Conservation (phyloP, 2,329 filamentous ascomycete species). For the Aaosphaeria arxii region DNA sequence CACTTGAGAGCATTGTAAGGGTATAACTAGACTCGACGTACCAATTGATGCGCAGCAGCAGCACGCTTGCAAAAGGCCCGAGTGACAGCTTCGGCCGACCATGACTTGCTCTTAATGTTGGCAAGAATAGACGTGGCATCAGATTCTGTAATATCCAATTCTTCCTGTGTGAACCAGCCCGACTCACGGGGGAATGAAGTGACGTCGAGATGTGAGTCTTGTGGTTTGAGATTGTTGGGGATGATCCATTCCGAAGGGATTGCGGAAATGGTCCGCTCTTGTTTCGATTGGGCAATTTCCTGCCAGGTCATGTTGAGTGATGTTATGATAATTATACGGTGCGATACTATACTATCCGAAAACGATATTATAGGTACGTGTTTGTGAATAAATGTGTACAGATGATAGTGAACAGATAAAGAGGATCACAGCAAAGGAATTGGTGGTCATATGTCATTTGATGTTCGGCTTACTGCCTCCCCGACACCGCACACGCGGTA, state of each 20-base stretch:
- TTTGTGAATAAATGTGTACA: no score
- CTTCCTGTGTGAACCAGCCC: constrained; percentile 57
- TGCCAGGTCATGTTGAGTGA: no score
- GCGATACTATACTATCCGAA: no score
- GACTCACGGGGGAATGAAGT: constrained; percentile 54
- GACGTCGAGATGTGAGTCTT: constrained; percentile 54
- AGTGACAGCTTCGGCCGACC: constrained; percentile 53
- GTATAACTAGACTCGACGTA: constrained; percentile 18
- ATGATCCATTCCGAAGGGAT: constrained; percentile 60
- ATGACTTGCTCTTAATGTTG: constrained; percentile 41
- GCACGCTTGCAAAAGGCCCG: constrained; percentile 55
- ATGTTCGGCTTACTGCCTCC: no score
- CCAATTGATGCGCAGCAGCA: constrained; percentile 54
- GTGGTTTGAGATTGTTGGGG: constrained; percentile 52
- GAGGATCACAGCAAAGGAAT: no score
- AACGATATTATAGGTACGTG: no score
- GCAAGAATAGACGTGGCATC: constrained; percentile 41
- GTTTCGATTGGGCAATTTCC: no score
- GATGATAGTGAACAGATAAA: no score
- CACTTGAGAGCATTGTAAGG: not conserved
- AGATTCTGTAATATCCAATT: constrained; percentile 50
- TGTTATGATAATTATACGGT: no score
- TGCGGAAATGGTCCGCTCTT: constrained; percentile 39
- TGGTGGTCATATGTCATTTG: no score
- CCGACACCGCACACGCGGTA: no score